Evolutionary conservation across 495 filamentous ascomycete species (phyloP), one percentile per base, ranked within the genome.

Genomic region (Podospora didyma): DNA sequence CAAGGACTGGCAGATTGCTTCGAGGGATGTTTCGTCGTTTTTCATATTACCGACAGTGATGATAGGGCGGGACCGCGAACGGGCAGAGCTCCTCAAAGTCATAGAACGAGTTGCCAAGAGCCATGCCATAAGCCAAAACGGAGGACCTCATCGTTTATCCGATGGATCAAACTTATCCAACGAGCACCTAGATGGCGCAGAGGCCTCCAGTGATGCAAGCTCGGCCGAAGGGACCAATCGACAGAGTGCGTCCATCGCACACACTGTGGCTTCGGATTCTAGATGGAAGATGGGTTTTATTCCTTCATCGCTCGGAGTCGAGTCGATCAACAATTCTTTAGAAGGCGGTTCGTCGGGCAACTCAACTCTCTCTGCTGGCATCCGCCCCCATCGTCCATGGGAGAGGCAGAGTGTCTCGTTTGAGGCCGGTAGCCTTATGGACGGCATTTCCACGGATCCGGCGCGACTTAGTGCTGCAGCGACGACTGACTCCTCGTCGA

Each of bases 21-120:
- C 84, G 19, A 86, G 83, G 46, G 90, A 96, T 67, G 80, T 94
- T 1, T 93, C 89, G 2, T 92, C 89, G 2, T 92, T 91, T 62
- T 96, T 96, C 68, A 86, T 87, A 50, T 79, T 96, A 12, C 90
- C 91, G 2, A 81, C 81, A 2, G 70, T 73, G n/a, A 90, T 91
- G 82, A 85, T 94, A 54, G 91, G 92, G 17, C 82, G 90, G 54
- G 78, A 84, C 51, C 74, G 83, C 58, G 90, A 96, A 64, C 84
- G 83, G 45, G 71, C 82, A 19, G 80, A 77, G 54, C 81, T 96
- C 11, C 70, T 92, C 5, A 83, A 76, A 53, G 76, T 92, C 4
- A 86, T 95, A 31, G 85, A 93, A 53, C 84, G 82, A 47, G 83
- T 89, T 22, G 79, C 85, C 9, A 83, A 75, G 60, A 80, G 77